A percentile compares a stretch with the other conserved stretches of the same genome.
phyloP scores from a whole-genome alignment of 1,139 yeast genomes.

The Yamadazyma atmosphaerica region DNA sequence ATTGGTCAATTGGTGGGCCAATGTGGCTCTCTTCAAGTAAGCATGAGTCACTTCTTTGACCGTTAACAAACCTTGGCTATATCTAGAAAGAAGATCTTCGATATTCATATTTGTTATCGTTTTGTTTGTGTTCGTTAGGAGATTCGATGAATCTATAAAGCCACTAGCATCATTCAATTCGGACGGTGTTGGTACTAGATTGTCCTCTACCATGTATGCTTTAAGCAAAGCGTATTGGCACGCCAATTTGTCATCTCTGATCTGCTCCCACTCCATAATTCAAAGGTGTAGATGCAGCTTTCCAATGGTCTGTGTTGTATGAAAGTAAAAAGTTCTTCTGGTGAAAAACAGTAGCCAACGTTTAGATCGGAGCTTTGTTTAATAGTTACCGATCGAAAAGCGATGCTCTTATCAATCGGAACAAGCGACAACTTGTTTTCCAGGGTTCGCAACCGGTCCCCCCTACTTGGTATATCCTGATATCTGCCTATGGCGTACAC shows the following conservation, averaged over 20 bases:
- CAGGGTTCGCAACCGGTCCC: no score
- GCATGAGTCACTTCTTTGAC: conserved; percentile 14
- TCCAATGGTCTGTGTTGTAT: background rate
- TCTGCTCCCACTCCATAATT: conserved; percentile 9
- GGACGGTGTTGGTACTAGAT: conserved; percentile 22
- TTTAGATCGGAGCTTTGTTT: no score
- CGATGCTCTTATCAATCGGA: no score
- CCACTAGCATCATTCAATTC: conserved; percentile 30
- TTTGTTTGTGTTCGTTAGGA: conserved; percentile 28
- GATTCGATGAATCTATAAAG: conserved; percentile 48
- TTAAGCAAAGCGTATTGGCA: conserved; percentile 8
- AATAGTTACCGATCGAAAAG: no score
- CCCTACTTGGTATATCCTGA: no score
- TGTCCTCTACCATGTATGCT: conserved; percentile 5
- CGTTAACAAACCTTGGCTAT: conserved; percentile 1
- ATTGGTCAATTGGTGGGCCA: conserved; percentile 44
- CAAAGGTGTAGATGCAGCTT: no score
- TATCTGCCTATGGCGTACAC: no score
- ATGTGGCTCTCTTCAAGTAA: conserved; percentile 31
- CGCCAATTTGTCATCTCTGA: conserved; percentile 9
- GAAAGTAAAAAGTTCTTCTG: background rate
- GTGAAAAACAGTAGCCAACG: no score
- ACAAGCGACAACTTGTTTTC: no score
- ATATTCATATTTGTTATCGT: conserved; percentile 25
- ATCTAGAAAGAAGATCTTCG: conserved; percentile 3